Conservation (phyloP, 1,284 basidiomycete species). For the Naganishia albida region DNA sequence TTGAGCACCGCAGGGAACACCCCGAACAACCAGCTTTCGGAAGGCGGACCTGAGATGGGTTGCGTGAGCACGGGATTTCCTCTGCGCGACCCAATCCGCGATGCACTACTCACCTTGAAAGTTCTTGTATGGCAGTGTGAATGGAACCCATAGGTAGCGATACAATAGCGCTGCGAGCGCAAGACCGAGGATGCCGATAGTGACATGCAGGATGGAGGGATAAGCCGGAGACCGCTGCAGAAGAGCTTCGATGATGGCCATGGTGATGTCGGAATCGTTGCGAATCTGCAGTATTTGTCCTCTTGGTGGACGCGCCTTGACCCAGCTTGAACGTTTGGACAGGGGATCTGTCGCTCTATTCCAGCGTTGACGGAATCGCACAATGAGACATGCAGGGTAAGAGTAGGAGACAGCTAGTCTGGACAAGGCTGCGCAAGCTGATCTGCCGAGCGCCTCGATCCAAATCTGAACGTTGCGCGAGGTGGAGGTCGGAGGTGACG, state of each 20-base stretch:
- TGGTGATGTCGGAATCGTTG: not conserved
- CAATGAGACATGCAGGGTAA: no score
- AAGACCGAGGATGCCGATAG: not conserved
- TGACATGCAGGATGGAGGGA: constrained; percentile 4
- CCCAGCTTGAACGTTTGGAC: no score
- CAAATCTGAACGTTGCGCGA: not conserved
- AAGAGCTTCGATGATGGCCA: constrained; percentile 12
- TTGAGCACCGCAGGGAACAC: constrained; percentile 17
- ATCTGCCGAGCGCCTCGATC: not conserved
- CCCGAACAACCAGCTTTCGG: constrained; percentile 22
- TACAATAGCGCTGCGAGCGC: constrained; percentile 26
- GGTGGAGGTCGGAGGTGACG: not conserved
- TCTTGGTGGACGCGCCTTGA: no score
- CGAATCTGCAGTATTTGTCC: not conserved
- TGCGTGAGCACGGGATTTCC: not conserved
- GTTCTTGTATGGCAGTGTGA: constrained; percentile 38
- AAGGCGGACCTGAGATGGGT: constrained; percentile 30
- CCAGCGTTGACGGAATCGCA: no score
- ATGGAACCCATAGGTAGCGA: constrained; percentile 35
- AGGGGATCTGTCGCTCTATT: no score
- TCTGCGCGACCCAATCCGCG: not conserved
- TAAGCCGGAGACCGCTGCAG: constrained; percentile 3
- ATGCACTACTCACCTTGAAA: constrained; percentile 36
- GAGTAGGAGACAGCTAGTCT: no score
- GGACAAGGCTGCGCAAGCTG: no score